These are phyloP conservation scores for Dothiorella sarmentorum DNA, from an alignment of 2,329 filamentous ascomycete species.

Conservation along the genomic window DNA sequence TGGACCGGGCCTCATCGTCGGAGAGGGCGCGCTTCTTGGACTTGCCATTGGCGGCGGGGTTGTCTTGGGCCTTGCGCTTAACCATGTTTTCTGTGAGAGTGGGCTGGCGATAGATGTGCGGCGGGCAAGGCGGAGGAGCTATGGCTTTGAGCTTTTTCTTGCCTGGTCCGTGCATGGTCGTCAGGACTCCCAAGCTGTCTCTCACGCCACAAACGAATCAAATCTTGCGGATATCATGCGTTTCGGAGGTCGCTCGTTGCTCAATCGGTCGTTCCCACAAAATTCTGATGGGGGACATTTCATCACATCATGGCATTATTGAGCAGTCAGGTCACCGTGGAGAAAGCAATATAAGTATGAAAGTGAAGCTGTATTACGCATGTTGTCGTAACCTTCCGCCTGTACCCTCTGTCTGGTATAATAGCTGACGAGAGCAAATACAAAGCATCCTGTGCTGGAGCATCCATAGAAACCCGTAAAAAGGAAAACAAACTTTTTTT, in stretches of 20 bases:
- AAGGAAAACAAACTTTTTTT: constrained; percentile 5
- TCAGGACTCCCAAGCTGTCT: constrained; percentile 1
- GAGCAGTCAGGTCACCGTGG: too few relatives aligned
- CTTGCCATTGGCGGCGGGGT: constrained; percentile 31
- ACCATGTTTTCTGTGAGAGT: constrained; percentile 18
- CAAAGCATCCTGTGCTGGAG: background rate
- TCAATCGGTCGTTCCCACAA: background rate
- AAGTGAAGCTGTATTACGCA: background rate
- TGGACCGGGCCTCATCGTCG: constrained; percentile 38
- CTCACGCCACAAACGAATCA: constrained; percentile 9
- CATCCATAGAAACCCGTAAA: background rate
- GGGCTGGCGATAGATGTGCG: background rate
- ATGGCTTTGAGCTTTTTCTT: constrained; percentile 15
- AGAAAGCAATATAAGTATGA: too few relatives aligned
- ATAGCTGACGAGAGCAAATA: background rate
- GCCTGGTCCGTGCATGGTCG: constrained; percentile 6
- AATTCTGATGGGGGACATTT: background rate
- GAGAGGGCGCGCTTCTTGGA: constrained; percentile 43
- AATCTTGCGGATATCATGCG: constrained; percentile 14
- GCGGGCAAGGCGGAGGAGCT: background rate
- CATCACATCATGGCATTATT: background rate
- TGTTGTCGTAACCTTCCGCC: background rate
- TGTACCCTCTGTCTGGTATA: constrained; percentile 5
- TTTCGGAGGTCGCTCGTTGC: background rate
- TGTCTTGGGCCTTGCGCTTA: constrained; percentile 45